A percentile compares a stretch with the other conserved stretches of the same genome.
Evolutionary conservation across 805 yeast species (phyloP).

Genomic region (Barnettozyma populi): DNA sequence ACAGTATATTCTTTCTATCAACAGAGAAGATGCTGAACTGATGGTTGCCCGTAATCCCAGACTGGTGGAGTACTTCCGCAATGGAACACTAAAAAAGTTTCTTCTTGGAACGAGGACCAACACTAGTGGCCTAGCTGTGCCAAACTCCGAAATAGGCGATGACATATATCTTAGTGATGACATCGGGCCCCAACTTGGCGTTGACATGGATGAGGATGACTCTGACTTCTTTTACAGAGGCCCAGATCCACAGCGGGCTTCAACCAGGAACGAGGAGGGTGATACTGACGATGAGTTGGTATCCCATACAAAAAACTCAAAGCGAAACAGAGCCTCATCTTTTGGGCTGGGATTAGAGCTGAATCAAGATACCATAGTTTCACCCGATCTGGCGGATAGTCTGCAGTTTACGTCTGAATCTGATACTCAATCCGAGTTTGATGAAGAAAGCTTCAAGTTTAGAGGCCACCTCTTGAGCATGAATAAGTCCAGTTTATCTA

Average conservation of each 20-base stretch:
- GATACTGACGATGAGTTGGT: not conserved
- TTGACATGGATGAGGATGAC: not conserved
- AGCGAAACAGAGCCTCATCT: not conserved
- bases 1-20: constrained; percentile 15
- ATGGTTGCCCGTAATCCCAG: constrained; percentile 19
- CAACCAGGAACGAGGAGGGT: not conserved
- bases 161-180: not conserved
- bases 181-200: not conserved
- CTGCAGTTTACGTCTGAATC: not conserved
- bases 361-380: not conserved
- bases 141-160: not conserved
- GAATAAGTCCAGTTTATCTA: not conserved
- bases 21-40: constrained; percentile 17
- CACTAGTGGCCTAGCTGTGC: not conserved
- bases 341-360: not conserved
- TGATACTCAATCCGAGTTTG: not conserved
- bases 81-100: constrained; percentile 18
- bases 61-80: constrained; percentile 26
- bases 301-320: not conserved
- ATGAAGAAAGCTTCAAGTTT: not conserved
- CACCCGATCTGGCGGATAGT: not conserved
- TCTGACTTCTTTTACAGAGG: not conserved
- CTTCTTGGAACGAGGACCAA: constrained; percentile 4
- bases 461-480: not conserved
- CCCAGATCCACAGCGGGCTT: not conserved